Evolutionary conservation across 495 filamentous ascomycete species (phyloP).

Genomic region (Cladorrhinum samala): DNA sequence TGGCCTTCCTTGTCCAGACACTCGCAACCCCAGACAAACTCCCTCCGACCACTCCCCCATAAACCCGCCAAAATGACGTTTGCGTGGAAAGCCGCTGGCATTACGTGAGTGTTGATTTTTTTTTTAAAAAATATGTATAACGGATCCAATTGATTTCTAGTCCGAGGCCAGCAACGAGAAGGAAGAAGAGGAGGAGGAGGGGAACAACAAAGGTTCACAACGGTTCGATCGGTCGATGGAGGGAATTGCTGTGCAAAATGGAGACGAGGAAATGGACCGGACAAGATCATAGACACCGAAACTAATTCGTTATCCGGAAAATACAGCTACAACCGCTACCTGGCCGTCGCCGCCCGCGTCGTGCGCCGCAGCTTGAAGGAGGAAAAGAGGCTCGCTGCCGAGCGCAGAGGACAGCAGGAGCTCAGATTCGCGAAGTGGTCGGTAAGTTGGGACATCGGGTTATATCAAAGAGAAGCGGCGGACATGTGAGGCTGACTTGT

Average conservation of each 20-base stretch:
- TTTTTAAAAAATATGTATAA: no score
- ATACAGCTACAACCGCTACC: conserved; percentile 76
- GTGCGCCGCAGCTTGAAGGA: conserved; percentile 94
- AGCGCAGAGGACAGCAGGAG: conserved; percentile 85
- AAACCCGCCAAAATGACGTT: conserved; percentile 77
- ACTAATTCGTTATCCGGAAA: conserved; percentile 20
- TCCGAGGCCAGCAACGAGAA: background rate
- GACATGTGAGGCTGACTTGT: conserved; percentile 17
- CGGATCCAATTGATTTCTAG: background rate
- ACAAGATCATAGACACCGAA: background rate
- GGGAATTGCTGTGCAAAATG: background rate
- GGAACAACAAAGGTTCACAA: background rate
- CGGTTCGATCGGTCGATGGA: background rate
- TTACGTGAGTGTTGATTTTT: conserved; percentile 61
- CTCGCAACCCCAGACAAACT: conserved; percentile 19
- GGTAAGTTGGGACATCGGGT: conserved; percentile 51
- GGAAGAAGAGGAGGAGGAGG: background rate
- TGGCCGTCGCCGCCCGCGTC: conserved; percentile 67
- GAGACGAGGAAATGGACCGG: background rate
- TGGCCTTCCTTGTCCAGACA: conserved; percentile 1
- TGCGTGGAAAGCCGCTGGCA: conserved; percentile 96
- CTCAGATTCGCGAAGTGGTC: conserved; percentile 94
- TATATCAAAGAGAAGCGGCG: background rate
- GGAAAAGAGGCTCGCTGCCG: conserved; percentile 72
- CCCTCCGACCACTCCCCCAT: conserved; percentile 19